phyloP scores from a whole-genome alignment of 805 yeast genomes.

The Clavispora fructus region DNA sequence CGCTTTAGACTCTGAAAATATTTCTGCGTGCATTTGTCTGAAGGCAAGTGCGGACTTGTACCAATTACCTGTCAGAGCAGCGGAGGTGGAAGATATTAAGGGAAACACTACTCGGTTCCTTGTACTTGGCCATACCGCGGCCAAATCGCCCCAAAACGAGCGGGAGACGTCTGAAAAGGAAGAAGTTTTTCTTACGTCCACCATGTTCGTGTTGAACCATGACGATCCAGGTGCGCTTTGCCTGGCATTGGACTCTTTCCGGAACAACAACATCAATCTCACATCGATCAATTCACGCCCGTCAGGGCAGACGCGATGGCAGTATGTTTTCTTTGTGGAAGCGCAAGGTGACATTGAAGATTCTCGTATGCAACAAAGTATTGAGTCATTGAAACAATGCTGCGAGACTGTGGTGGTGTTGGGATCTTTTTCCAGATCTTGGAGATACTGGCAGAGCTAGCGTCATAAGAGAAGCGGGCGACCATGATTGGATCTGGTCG shows the following conservation, averaged over 20 bases:
- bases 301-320: constrained; percentile 62
- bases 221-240: constrained; percentile 74
- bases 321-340: constrained; percentile 78
- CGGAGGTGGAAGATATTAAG: constrained; percentile 62
- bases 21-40: constrained; percentile 36
- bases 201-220: constrained; percentile 59
- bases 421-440: constrained; percentile 52
- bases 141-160: constrained; percentile 4
- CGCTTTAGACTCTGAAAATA: constrained; percentile 22
- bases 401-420: constrained; percentile 51
- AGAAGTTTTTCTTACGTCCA: constrained; percentile 38
- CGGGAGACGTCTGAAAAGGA: not conserved
- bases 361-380: constrained; percentile 27
- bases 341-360: constrained; percentile 40
- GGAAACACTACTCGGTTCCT: constrained; percentile 86
- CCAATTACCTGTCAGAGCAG: constrained; percentile 6
- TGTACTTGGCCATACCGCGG: constrained; percentile 42
- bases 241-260: constrained; percentile 55
- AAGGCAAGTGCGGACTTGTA: constrained; percentile 12
- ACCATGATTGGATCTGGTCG: too few species aligned
- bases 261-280: constrained; percentile 53
- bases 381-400: constrained; percentile 37
- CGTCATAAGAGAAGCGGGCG: too few species aligned
- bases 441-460: constrained; percentile 21
- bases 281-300: constrained; percentile 78